These are phyloP conservation scores for Penicillium coffeae DNA, from an alignment of 495 filamentous ascomycete genomes.

Conservation along the genomic window DNA sequence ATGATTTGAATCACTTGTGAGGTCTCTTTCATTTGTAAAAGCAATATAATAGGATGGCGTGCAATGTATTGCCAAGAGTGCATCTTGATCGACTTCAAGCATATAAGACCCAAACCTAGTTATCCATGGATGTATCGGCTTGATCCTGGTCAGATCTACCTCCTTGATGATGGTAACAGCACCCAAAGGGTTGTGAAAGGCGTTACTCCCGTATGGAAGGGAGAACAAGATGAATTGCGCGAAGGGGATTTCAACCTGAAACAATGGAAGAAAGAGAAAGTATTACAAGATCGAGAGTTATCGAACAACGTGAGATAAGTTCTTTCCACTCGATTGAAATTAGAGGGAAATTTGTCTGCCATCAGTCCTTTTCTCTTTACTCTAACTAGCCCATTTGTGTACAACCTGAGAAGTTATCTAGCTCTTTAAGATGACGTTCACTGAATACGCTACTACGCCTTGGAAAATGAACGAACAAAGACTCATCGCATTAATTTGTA, in stretches of 20 bases:
- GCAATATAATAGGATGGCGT: slow-evolving; percentile 10
- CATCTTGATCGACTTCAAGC: slow-evolving; percentile 10
- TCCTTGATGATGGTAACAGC: slow-evolving; percentile 7
- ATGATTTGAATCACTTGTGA: no score
- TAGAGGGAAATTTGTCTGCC: no score
- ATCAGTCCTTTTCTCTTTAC: no score
- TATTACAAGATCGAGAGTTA: slow-evolving; percentile 1
- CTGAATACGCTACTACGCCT: no score
- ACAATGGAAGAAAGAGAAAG: slow-evolving; percentile 11
- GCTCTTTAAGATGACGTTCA: no score
- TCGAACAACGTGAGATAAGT: no score
- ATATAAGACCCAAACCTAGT: slow-evolving; percentile 17
- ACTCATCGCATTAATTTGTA: neutral
- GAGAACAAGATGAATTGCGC: slow-evolving; percentile 6
- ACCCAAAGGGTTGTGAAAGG: slow-evolving; percentile 6
- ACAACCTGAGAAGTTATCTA: no score
- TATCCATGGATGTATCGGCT: slow-evolving; percentile 8
- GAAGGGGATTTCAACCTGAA: slow-evolving; percentile 12
- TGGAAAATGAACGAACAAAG: no score
- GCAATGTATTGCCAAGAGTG: slow-evolving; percentile 4
- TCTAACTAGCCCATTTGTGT: no score
- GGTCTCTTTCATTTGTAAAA: no score
- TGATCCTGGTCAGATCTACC: slow-evolving; percentile 7
- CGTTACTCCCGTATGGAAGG: slow-evolving; percentile 15
- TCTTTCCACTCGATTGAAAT: no score